A percentile compares a stretch with the other conserved stretches of the same genome.
These are phyloP conservation scores for Rhinocladiella mackenziei DNA, from an alignment of 2,329 filamentous ascomycete species.

Conservation along the genomic window DNA sequence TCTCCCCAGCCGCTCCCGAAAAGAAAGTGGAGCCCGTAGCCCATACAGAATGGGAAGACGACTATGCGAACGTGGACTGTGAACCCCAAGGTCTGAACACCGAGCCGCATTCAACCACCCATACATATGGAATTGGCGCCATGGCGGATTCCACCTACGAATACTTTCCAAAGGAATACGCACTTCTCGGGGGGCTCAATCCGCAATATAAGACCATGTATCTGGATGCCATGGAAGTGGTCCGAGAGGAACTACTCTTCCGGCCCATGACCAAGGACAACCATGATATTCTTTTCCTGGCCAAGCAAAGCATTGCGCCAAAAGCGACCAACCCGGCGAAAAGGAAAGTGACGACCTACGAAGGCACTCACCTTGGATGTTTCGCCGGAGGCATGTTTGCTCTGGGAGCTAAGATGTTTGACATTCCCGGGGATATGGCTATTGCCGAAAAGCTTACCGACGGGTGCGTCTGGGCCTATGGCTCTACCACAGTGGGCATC, in stretches of 20 bases:
- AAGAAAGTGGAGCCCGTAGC: slow-evolving; percentile 8
- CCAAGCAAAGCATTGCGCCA: slow-evolving; percentile 29
- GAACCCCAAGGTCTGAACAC: slow-evolving; percentile 39
- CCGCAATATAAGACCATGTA: slow-evolving; percentile 45
- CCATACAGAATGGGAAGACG: slow-evolving; percentile 9
- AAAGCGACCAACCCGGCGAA: slow-evolving; percentile 20
- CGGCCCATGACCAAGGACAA: slow-evolving; percentile 43
- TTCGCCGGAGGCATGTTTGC: slow-evolving; percentile 62
- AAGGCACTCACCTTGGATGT: slow-evolving; percentile 57
- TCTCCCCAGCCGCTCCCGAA: neutral
- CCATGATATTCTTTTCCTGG: slow-evolving; percentile 41
- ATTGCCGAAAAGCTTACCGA: slow-evolving; percentile 57
- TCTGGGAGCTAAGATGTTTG: slow-evolving; percentile 56
- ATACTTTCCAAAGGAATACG: slow-evolving; percentile 49
- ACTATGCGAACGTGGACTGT: slow-evolving; percentile 33
- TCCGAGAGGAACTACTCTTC: slow-evolving; percentile 42
- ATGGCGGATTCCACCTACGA: slow-evolving; percentile 49
- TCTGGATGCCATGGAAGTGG: slow-evolving; percentile 38
- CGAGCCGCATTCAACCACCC: slow-evolving; percentile 32
- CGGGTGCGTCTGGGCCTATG: slow-evolving; percentile 62
- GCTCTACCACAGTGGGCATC: slow-evolving; percentile 53
- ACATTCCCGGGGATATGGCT: slow-evolving; percentile 50
- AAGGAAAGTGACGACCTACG: slow-evolving; percentile 42
- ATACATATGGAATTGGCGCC: slow-evolving; percentile 44
- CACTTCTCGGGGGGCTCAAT: slow-evolving; percentile 43